phyloP scores from a whole-genome alignment of 176 grass and related monocot genomes.

The Dactylis glomerata region DNA sequence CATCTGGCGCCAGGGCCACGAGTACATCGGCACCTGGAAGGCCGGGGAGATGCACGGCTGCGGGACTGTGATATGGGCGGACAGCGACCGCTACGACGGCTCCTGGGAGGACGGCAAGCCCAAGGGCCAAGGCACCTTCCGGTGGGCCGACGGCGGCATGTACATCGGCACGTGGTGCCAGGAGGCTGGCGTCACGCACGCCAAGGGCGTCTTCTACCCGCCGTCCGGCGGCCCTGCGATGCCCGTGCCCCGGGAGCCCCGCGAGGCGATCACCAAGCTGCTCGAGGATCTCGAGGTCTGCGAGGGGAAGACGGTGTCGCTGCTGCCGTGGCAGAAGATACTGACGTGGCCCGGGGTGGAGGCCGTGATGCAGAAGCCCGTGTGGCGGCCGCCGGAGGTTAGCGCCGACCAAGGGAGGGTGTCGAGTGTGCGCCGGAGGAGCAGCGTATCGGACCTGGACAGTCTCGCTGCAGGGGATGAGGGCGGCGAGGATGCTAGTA shows the following conservation, averaged over 20 bases:
- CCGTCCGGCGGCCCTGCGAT: slow-evolving; percentile 42
- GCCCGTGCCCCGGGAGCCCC: slow-evolving; percentile 51
- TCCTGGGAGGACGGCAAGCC: slow-evolving; percentile 77
- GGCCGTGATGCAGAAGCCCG: slow-evolving; percentile 46
- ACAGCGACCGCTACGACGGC: slow-evolving; percentile 74
- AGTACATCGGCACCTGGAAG: slow-evolving; percentile 74
- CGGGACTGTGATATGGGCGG: slow-evolving; percentile 56
- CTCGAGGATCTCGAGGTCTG: slow-evolving; percentile 45
- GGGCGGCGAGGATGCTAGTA: neutral
- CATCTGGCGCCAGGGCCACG: slow-evolving; percentile 72
- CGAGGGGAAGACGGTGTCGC: slow-evolving; percentile 59
- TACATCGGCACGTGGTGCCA: slow-evolving; percentile 67
- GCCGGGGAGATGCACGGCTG: slow-evolving; percentile 66
- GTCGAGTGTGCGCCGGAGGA: slow-evolving; percentile 37
- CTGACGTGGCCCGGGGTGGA: slow-evolving; percentile 67
- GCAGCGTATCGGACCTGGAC: slow-evolving; percentile 38
- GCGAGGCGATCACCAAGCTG: slow-evolving; percentile 41
- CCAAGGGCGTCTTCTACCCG: slow-evolving; percentile 80
- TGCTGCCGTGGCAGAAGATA: slow-evolving; percentile 78
- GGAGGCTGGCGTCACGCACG: slow-evolving; percentile 43
- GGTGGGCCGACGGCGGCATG: slow-evolving; percentile 75
- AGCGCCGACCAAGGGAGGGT: slow-evolving; percentile 22
- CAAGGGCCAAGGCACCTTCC: slow-evolving; percentile 75
- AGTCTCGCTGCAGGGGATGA: slow-evolving; percentile 11
- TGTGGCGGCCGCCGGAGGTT: slow-evolving; percentile 45